Base-by-base conservation (phyloP, 192 early-diverging fungal genomes). In the Coemansia sp. region DNA sequence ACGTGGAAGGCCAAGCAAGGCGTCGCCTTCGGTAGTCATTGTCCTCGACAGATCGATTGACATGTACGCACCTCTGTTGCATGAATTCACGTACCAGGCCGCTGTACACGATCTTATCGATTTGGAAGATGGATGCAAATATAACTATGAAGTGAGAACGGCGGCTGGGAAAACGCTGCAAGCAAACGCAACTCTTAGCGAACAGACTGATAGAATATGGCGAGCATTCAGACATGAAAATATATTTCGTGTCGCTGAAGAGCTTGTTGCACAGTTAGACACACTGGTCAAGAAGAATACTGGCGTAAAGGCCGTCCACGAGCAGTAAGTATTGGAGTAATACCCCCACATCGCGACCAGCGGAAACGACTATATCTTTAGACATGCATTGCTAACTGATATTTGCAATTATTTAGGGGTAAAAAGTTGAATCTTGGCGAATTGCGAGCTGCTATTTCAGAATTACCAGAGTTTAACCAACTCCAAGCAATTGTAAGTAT, bases 81-180 rank as follows among this genome's bases (percentile, higher is more conserved):
- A 98, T 75, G 98, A 99, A 71, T 94, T 98, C 45, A 96, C 96
- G 2, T 99, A 99, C 71, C 98, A 99, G 69, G 95, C 96, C 4
- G 95, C 97, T 91, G 88, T 93, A 35, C 90, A 94, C 64, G 98
- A 99, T 70, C 77, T 99, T 63, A 61, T 99, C 11, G 77, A 73
- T 18, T 52, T 84, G 18, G 71, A 75, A 8, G 46, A 60, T 38
- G 82, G 77, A 6, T 66, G 66, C 45, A 84, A 68, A 51, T 73
- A 84, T 38, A 30, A 43, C 0, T 76, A 76, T 39, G 59, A 66
- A 10, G 6, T 53, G 6, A 63, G 55, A 1, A 30, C 66, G 0
- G 15, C 36, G 3, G 41, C 48, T 20, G 77, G 77, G 6, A 49
- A 84, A 33, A 9, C 43, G 2, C 64, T 46, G 6, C 70, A 55